phyloP scores from a whole-genome alignment of 2,329 filamentous ascomycete genomes.

The Incumbomyces lentus region DNA sequence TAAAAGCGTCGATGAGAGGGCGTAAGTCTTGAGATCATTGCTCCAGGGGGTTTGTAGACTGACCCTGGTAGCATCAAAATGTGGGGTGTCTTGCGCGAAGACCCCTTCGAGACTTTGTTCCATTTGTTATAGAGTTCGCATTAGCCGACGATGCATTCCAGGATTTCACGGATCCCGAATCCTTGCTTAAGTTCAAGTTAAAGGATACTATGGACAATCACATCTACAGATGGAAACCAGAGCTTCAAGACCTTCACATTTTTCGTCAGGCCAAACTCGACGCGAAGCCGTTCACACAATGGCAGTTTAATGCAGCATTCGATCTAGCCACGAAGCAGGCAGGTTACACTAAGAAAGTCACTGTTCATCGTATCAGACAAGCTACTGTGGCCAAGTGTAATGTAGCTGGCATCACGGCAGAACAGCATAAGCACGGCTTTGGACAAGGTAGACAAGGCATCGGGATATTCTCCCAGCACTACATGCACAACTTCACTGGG shows the following conservation, averaged over 20 bases:
- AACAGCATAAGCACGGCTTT: too few species aligned
- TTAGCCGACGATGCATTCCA: neutral
- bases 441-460: too few species aligned
- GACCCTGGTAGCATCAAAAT: too few species aligned
- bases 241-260: neutral
- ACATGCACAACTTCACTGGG: too few species aligned
- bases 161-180: neutral
- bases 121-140: too few species aligned
- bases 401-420: neutral
- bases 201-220: neutral
- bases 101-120: too few species aligned
- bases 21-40: neutral
- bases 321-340: neutral
- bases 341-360: neutral
- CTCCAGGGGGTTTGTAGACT: too few species aligned
- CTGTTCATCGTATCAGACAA: neutral
- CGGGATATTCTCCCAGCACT: too few species aligned
- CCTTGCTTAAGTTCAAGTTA: neutral
- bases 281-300: neutral
- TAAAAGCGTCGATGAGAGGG: neutral
- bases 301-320: neutral
- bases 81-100: too few species aligned
- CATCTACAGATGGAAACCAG: neutral
- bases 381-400: neutral
- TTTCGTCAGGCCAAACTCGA: neutral